Percentiles rank a stretch among this genome's conserved stretches.
Conservation (phyloP, 768 basidiomycete species). For the Lactarius sp. region DNA sequence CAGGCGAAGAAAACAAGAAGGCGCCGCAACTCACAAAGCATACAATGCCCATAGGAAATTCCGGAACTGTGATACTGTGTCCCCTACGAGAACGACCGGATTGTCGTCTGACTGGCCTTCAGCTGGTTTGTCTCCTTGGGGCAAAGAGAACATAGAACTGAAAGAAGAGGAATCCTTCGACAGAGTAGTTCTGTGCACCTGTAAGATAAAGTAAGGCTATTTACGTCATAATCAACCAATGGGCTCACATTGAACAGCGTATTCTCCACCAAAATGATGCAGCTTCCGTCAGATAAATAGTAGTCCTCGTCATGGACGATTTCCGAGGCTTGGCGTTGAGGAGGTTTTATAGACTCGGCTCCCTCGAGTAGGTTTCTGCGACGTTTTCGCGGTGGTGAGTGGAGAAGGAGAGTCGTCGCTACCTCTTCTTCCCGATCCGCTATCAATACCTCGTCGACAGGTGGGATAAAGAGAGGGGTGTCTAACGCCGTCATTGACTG, state of each 20-base stretch:
- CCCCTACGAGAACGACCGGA: constrained; percentile 59
- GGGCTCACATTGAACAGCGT: constrained; percentile 24
- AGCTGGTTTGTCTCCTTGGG: constrained; percentile 44
- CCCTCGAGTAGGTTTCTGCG: constrained; percentile 10
- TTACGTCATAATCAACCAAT: not conserved
- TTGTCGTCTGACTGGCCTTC: constrained; percentile 64
- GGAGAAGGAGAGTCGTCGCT: constrained; percentile 17
- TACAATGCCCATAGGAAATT: constrained; percentile 77
- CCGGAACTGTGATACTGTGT: constrained; percentile 60
- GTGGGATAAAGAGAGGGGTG: constrained; percentile 25
- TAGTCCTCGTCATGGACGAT: constrained; percentile 22
- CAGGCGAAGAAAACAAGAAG: not conserved
- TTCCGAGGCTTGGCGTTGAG: not conserved
- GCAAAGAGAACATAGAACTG: constrained; percentile 59
- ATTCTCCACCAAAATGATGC: constrained; percentile 24
- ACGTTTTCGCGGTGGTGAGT: constrained; percentile 25
- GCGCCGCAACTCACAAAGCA: constrained; percentile 48
- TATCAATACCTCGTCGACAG: constrained; percentile 15
- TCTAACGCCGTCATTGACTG: constrained; percentile 23
- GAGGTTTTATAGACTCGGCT: constrained; percentile 6
- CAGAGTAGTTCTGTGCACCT: constrained; percentile 32
- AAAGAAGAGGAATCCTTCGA: constrained; percentile 64
- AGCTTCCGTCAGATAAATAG: constrained; percentile 26
- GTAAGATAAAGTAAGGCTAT: not conserved
- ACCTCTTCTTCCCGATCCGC: constrained; percentile 13